Evolutionary conservation across 2,329 filamentous ascomycete genomes (phyloP).

Genomic region (Leptographium lundbergii): DNA sequence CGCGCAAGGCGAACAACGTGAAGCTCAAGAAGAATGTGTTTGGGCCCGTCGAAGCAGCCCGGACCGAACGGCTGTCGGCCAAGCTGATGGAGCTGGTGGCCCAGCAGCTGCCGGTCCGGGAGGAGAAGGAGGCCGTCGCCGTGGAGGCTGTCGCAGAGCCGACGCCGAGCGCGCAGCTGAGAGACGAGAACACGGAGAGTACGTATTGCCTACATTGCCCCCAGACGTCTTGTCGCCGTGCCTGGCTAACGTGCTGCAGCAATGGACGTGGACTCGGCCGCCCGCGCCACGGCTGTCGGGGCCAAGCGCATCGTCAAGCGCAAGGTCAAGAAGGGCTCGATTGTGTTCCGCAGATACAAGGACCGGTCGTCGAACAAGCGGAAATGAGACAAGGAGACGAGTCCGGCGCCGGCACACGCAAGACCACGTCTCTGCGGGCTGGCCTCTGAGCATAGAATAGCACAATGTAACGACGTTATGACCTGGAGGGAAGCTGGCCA

Average conservation of each 20-base stretch:
- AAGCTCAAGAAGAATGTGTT: constrained; percentile 73
- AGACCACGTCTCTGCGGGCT: background rate
- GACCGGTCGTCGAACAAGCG: constrained; percentile 34
- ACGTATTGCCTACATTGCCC: background rate
- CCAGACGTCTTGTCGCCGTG: background rate
- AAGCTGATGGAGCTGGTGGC: constrained; percentile 73
- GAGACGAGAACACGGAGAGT: constrained; percentile 8
- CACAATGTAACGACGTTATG: constrained; percentile 4
- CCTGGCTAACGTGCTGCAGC: background rate
- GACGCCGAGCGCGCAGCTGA: constrained; percentile 8
- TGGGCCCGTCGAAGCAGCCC: constrained; percentile 65
- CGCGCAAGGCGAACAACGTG: constrained; percentile 71
- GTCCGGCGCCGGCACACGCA: background rate
- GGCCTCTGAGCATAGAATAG: too few species aligned
- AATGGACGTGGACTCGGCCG: constrained; percentile 41
- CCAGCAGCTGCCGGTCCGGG: constrained; percentile 25
- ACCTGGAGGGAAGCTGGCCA: background rate
- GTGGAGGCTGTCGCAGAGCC: constrained; percentile 33
- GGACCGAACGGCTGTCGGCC: constrained; percentile 71
- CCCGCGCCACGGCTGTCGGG: constrained; percentile 27
- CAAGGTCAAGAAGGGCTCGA: constrained; percentile 40
- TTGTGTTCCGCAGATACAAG: constrained; percentile 48
- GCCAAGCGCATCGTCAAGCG: constrained; percentile 44
- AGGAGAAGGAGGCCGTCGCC: constrained; percentile 27
- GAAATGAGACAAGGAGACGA: constrained; percentile 5